phyloP scores from a whole-genome alignment of 2,329 filamentous ascomycete species.

The Trichoderma sp. region DNA sequence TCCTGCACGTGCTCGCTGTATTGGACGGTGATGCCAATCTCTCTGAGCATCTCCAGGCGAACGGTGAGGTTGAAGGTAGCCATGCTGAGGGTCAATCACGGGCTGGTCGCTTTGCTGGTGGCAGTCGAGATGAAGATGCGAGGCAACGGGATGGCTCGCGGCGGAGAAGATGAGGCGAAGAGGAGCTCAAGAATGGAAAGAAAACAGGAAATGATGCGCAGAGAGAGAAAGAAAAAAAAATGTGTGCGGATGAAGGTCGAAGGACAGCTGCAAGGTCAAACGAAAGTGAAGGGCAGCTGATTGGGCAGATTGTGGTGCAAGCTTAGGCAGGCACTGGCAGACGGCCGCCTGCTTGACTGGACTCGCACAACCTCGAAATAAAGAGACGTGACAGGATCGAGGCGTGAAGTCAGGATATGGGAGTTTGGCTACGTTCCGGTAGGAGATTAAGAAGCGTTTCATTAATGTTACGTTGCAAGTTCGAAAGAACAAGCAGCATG shows the following conservation, averaged over 20 bases:
- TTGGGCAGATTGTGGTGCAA: background rate
- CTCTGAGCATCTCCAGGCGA: constrained; percentile 34
- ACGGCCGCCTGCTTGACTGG: constrained; percentile 5
- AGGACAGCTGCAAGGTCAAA: background rate
- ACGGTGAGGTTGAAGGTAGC: constrained; percentile 28
- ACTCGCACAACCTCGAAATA: background rate
- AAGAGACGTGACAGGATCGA: background rate
- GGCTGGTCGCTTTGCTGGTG: background rate
- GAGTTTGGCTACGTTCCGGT: too few relatives aligned
- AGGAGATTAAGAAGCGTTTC: too few relatives aligned
- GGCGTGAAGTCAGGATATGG: background rate
- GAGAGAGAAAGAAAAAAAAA: background rate
- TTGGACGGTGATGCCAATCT: constrained; percentile 31
- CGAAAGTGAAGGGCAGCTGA: background rate
- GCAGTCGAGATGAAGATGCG: background rate
- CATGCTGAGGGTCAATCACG: constrained; percentile 28
- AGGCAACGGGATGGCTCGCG: background rate
- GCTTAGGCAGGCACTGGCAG: constrained; percentile 9
- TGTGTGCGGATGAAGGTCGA: background rate
- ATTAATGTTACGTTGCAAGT: too few relatives aligned
- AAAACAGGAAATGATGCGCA: background rate
- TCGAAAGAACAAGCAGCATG: too few relatives aligned
- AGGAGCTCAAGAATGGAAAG: background rate
- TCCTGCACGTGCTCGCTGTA: constrained; percentile 8
- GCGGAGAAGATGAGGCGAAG: background rate